phyloP scores from a whole-genome alignment of 352 stramenopile genomes.

The Pythium utonaiense region DNA sequence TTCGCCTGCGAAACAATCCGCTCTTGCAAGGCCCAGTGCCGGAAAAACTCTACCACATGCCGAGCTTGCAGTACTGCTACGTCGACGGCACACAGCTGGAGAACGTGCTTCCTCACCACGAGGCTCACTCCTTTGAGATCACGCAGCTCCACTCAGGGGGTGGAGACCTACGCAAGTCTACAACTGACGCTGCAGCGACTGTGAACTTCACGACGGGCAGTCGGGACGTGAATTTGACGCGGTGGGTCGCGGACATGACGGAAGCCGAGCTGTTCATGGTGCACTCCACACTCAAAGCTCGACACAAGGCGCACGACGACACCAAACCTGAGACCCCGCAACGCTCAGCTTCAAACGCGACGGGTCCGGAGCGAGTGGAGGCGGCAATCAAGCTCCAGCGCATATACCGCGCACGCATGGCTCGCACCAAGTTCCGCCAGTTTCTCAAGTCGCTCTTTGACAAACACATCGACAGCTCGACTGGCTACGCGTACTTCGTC shows the following conservation, averaged over 20 bases:
- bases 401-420: conserved; percentile 65
- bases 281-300: conserved; percentile 40
- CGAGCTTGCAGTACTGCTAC: conserved; percentile 57
- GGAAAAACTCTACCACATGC: conserved; percentile 33
- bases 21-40: conserved; percentile 33
- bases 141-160: conserved; percentile 33
- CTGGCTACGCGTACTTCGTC: conserved; percentile 54
- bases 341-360: conserved; percentile 51
- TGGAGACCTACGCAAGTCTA: background rate
- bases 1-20: conserved; percentile 61
- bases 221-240: conserved; percentile 19
- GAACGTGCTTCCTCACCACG: conserved; percentile 41
- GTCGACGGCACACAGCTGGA: conserved; percentile 50
- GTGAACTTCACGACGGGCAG: conserved; percentile 43
- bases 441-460: conserved; percentile 60
- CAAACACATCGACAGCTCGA: conserved; percentile 39
- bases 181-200: conserved; percentile 26
- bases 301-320: conserved; percentile 23
- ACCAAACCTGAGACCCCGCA: conserved; percentile 19
- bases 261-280: conserved; percentile 57
- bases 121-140: conserved; percentile 54
- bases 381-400: conserved; percentile 64
- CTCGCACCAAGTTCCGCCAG: conserved; percentile 50
- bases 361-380: conserved; percentile 50
- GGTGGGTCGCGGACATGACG: conserved; percentile 52